A percentile compares a stretch with the other conserved stretches of the same genome.
phyloP scores from a whole-genome alignment of 768 basidiomycete genomes.

The Kwoniella bestiolae region DNA sequence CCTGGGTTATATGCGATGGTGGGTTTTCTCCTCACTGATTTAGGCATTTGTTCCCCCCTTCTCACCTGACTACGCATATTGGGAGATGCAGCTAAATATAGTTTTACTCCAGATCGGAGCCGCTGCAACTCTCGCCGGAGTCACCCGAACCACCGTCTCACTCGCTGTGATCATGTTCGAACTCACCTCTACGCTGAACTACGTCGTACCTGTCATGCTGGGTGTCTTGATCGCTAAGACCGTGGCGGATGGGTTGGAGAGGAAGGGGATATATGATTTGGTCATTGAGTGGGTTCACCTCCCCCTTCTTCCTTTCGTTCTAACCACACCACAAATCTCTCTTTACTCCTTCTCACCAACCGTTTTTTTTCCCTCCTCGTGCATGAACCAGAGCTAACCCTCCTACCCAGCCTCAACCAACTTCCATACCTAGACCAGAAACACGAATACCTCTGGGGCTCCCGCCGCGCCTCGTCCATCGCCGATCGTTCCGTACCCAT shows the following conservation, averaged over 20 bases:
- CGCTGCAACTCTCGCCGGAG: slow-evolving; percentile 90
- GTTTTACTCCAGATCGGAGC: slow-evolving; percentile 81
- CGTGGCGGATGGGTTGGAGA: slow-evolving; percentile 82
- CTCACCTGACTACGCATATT: too few species aligned
- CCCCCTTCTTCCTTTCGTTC: neutral
- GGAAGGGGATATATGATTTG: slow-evolving; percentile 95
- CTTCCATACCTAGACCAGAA: slow-evolving; percentile 92
- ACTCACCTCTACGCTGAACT: slow-evolving; percentile 87
- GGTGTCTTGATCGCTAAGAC: slow-evolving; percentile 84
- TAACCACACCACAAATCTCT: too few species aligned
- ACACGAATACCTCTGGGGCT: slow-evolving; percentile 85
- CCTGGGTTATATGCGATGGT: slow-evolving; percentile 96
- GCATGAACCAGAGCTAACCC: too few species aligned
- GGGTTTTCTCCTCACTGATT: too few species aligned
- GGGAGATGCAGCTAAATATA: too few species aligned
- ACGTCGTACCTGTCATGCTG: slow-evolving; percentile 63
- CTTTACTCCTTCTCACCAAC: too few species aligned
- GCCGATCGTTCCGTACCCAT: slow-evolving; percentile 69
- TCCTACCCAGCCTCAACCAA: slow-evolving; percentile 73
- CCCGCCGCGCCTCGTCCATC: slow-evolving; percentile 73
- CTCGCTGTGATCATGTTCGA: slow-evolving; percentile 97
- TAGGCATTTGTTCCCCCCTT: too few species aligned
- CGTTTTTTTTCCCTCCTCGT: too few species aligned
- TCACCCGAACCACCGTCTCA: slow-evolving; percentile 83
- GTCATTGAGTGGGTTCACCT: slow-evolving; percentile 72